phyloP scores from a whole-genome alignment of 495 filamentous ascomycete species.

The Neurospora tetraspora region DNA sequence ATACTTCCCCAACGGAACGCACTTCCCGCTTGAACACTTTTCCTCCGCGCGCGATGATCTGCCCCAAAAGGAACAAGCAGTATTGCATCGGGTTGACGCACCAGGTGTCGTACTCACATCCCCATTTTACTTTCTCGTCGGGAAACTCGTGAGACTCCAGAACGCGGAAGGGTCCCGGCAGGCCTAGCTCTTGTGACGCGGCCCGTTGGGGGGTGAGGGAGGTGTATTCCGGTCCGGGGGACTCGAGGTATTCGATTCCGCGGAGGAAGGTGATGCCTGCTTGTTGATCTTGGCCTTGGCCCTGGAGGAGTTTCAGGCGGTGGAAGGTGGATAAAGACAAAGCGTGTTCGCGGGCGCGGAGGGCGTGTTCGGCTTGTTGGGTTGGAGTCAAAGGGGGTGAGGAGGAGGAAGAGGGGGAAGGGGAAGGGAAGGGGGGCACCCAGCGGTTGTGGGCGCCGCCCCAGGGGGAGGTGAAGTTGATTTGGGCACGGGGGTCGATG shows the following conservation, averaged over 20 bases:
- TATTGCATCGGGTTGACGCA: slow-evolving; percentile 56
- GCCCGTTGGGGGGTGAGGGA: slow-evolving; percentile 19
- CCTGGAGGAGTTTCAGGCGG: slow-evolving; percentile 35
- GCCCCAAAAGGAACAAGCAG: slow-evolving; percentile 42
- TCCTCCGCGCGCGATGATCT: slow-evolving; percentile 43
- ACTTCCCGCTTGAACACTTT: slow-evolving; percentile 32
- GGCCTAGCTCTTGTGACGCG: slow-evolving; percentile 27
- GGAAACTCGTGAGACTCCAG: slow-evolving; percentile 34
- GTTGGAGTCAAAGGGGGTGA: not conserved
- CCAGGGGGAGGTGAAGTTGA: slow-evolving; percentile 58
- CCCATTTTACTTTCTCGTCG: slow-evolving; percentile 37
- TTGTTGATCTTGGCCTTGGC: slow-evolving; percentile 22
- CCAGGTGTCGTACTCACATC: slow-evolving; percentile 46
- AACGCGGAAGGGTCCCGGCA: slow-evolving; percentile 32
- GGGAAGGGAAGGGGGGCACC: slow-evolving; percentile 30
- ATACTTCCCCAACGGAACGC: slow-evolving; percentile 37
- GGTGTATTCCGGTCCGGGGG: slow-evolving; percentile 26
- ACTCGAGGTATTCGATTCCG: slow-evolving; percentile 52
- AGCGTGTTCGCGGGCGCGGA: slow-evolving; percentile 32
- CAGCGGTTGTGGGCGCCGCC: slow-evolving; percentile 54
- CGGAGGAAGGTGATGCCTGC: slow-evolving; percentile 44
- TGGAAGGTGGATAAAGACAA: slow-evolving; percentile 43
- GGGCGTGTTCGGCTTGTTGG: slow-evolving; percentile 1
- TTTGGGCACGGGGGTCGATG: slow-evolving; percentile 30
- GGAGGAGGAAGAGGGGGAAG: not conserved